A percentile compares a stretch with the other conserved stretches of the same genome.
Evolutionary conservation across 2,329 filamentous ascomycete genomes (phyloP).

Genomic region (Claviceps sp.): DNA sequence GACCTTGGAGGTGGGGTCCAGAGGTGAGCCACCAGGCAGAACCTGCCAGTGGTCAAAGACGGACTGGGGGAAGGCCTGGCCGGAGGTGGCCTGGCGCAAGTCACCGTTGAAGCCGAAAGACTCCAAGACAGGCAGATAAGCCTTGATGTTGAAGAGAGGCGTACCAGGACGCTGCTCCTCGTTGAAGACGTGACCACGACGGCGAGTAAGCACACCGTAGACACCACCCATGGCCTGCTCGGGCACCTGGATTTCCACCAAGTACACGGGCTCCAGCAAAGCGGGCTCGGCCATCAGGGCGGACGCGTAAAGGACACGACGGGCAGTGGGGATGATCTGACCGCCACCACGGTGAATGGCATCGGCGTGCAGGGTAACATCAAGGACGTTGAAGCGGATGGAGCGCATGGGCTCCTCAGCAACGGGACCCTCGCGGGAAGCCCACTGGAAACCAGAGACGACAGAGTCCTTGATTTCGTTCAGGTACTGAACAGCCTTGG

Average conservation of each 20-base stretch:
- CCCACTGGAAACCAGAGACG: slow-evolving; percentile 99
- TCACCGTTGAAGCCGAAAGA: slow-evolving; percentile 99
- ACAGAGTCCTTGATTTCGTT: slow-evolving; percentile 99
- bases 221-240: slow-evolving; percentile 99
- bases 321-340: slow-evolving; percentile 94
- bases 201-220: slow-evolving; percentile 94
- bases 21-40: slow-evolving; percentile 82
- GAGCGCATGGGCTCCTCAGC: slow-evolving; percentile 97
- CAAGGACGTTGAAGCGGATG: slow-evolving; percentile 96
- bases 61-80: slow-evolving; percentile 97
- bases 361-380: slow-evolving; percentile 99
- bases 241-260: slow-evolving; percentile 98
- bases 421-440: slow-evolving; percentile 90
- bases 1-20: slow-evolving; percentile 70
- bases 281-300: slow-evolving; percentile 80
- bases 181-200: slow-evolving; percentile 97
- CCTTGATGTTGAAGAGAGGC: slow-evolving; percentile 98
- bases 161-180: slow-evolving; percentile 98
- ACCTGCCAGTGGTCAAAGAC: slow-evolving; percentile 99
- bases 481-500: slow-evolving; percentile 99
- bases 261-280: slow-evolving; percentile 94
- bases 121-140: slow-evolving; percentile 91
- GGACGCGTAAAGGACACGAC: slow-evolving; percentile 93
- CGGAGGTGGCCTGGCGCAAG: slow-evolving; percentile 82
- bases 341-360: slow-evolving; percentile 99